phyloP scores from a whole-genome alignment of 2,329 filamentous ascomycete species.

The Chrysoporthe deuterocubensis region DNA sequence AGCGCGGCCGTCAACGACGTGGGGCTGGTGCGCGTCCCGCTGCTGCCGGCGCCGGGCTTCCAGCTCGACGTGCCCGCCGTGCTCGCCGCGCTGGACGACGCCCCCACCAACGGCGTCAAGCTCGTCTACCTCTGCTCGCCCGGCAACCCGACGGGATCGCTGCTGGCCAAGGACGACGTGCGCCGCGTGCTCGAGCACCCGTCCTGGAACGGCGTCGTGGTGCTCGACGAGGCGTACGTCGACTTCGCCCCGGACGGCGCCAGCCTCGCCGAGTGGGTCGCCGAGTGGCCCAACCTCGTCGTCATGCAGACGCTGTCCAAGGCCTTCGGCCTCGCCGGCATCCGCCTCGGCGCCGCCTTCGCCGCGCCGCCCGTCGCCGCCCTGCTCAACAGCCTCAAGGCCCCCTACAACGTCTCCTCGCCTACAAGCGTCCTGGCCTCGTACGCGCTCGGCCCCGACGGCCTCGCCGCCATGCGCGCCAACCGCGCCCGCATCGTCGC shows the following conservation, averaged over 20 bases:
- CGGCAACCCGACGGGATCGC: conserved; percentile 86
- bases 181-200: conserved; percentile 77
- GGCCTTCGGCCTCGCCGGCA: conserved; percentile 93
- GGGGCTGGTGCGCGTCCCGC: conserved; percentile 80
- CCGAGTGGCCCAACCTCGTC: conserved; percentile 91
- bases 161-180: conserved; percentile 78
- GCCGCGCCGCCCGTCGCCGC: conserved; percentile 73
- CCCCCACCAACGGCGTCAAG: conserved; percentile 68
- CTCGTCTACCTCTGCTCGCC: conserved; percentile 92
- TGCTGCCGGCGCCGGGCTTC: conserved; percentile 74
- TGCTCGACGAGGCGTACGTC: conserved; percentile 94
- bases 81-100: conserved; percentile 60
- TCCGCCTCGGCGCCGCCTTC: conserved; percentile 87
- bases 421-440: conserved; percentile 82
- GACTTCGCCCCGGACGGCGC: conserved; percentile 80
- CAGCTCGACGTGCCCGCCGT: conserved; percentile 74
- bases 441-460: conserved; percentile 69
- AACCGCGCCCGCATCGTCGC: conserved; percentile 72
- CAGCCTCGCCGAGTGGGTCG: conserved; percentile 88
- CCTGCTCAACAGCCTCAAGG: conserved; percentile 90
- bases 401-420: conserved; percentile 92
- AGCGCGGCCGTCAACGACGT: conserved; percentile 95
- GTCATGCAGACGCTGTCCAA: conserved; percentile 99
- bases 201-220: conserved; percentile 92
- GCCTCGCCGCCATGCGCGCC: conserved; percentile 72